Percentiles rank a stretch among this genome's conserved stretches.
phyloP scores from a whole-genome alignment of 2,329 filamentous ascomycete species.

The Grosmannia clavigera region DNA sequence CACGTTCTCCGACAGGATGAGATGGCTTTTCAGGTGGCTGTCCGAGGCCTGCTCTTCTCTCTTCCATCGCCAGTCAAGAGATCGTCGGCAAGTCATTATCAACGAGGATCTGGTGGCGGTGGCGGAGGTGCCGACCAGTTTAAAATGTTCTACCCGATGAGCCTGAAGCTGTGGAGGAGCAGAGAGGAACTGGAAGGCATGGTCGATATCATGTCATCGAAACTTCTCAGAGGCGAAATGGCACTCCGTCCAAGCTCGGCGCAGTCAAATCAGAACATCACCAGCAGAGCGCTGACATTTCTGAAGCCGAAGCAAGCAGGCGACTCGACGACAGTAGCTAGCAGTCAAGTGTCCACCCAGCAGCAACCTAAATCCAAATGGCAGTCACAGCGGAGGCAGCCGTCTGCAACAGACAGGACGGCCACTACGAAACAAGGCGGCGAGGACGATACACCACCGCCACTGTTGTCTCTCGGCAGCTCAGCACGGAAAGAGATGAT shows the following conservation, averaged over 20 bases:
- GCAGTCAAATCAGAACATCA: slow-evolving; percentile 24
- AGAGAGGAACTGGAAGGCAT: slow-evolving; percentile 70
- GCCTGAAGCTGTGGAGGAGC: slow-evolving; percentile 69
- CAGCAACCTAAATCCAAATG: background rate
- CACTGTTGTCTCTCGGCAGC: slow-evolving; percentile 46
- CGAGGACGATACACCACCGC: slow-evolving; percentile 1
- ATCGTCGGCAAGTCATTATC: slow-evolving; percentile 36
- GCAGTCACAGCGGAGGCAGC: background rate
- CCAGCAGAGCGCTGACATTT: slow-evolving; percentile 36
- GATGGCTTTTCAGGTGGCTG: slow-evolving; percentile 82
- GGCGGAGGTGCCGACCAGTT: slow-evolving; percentile 47
- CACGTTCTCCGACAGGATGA: slow-evolving; percentile 85
- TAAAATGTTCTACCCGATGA: slow-evolving; percentile 88
- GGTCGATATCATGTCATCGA: slow-evolving; percentile 56
- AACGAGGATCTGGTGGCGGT: slow-evolving; percentile 18
- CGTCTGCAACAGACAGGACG: background rate
- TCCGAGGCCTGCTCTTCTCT: slow-evolving; percentile 73
- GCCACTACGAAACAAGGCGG: background rate
- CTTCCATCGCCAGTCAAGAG: slow-evolving; percentile 77
- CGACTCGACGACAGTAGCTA: background rate
- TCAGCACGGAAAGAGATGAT: slow-evolving; percentile 62
- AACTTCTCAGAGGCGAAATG: slow-evolving; percentile 45
- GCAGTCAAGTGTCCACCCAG: background rate
- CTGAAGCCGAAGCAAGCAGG: slow-evolving; percentile 24
- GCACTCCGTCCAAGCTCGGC: slow-evolving; percentile 25